Evolutionary conservation across 352 stramenopile genomes (phyloP), one percentile per base, ranked within the genome.

Genomic region (Thalassiosira sp.): DNA sequence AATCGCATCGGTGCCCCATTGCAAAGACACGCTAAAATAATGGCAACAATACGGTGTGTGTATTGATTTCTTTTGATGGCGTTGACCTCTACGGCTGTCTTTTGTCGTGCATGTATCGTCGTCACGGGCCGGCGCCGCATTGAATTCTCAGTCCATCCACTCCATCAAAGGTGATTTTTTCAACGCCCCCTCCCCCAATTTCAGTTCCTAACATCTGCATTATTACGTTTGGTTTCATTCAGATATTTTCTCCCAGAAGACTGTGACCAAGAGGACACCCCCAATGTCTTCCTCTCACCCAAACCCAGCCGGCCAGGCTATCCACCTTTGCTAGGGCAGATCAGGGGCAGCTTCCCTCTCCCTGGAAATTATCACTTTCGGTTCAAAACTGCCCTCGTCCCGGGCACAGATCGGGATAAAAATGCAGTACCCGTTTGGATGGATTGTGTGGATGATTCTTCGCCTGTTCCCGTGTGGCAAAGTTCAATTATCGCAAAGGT

Each of bases 231-330:
- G 25, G 27, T 27, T 56, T 27, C 10, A 72, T 51, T 24, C 28
- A 93, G 87, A 25, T 93, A 93, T 75, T 93, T 91, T 59, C 76
- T 93, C 57, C 87, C 87, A 52, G 87, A 91, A 76, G 87, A 93
- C 69, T 85, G 87, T 11, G 87, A 93, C 53, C 40, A 70, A 5
- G 87, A 93, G 59, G 46, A 72, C 1, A 68, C 84, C 10, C 85
- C 85, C 18, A 93, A 93, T 82, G 85, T 93, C 48, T 93, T 91
- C 65, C 58, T 93, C 3, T 80, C 83, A 46, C 80, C 87, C 5
- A 93, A 93, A 64, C 67, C 87, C 11, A 78, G 65, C 28, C 79
- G 87, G 42, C 59, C 74, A 15, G 81, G 81, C 13, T 72, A 72
- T 59, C 77, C 85, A 48, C 87, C 87, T 5, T 70, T 82, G 5